Conservation (phyloP, 345 rosid genomes). For the Citrus trifoliata region DNA sequence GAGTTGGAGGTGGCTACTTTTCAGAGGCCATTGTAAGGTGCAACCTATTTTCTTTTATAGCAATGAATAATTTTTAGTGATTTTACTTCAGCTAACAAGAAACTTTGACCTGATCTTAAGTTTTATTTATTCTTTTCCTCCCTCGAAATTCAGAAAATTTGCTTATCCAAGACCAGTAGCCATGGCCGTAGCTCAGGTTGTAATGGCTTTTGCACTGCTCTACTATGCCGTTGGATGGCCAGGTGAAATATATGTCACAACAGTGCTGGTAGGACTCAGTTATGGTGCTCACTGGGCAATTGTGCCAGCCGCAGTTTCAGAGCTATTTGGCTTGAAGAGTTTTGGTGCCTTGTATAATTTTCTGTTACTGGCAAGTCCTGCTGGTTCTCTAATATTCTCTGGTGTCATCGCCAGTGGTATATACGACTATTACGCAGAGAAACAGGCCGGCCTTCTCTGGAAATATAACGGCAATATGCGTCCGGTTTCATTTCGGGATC, state of each 20-base stretch:
- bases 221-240: constrained; percentile 63
- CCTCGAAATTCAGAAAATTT: constrained; percentile 31
- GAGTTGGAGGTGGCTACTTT: constrained; percentile 88
- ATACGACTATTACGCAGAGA: constrained; percentile 64
- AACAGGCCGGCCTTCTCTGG: constrained; percentile 38
- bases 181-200: constrained; percentile 56
- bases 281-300: constrained; percentile 70
- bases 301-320: constrained; percentile 61
- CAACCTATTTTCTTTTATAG: not conserved
- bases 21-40: constrained; percentile 77
- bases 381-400: constrained; percentile 72
- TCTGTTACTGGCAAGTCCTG: constrained; percentile 48
- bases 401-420: constrained; percentile 73
- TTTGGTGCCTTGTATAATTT: constrained; percentile 78
- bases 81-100: not conserved
- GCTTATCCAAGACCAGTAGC: constrained; percentile 63
- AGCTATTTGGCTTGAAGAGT: constrained; percentile 67
- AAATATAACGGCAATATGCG: not conserved
- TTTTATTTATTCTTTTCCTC: not conserved
- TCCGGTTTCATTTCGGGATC: constrained; percentile 11
- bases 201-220: constrained; percentile 61
- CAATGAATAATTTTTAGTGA: not conserved
- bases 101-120: not conserved
- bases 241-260: constrained; percentile 56
- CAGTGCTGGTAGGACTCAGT: constrained; percentile 55